Evolutionary conservation across 345 rosid genomes (phyloP), one percentile per base, ranked within the genome.

Genomic region (Turnera subulata): DNA sequence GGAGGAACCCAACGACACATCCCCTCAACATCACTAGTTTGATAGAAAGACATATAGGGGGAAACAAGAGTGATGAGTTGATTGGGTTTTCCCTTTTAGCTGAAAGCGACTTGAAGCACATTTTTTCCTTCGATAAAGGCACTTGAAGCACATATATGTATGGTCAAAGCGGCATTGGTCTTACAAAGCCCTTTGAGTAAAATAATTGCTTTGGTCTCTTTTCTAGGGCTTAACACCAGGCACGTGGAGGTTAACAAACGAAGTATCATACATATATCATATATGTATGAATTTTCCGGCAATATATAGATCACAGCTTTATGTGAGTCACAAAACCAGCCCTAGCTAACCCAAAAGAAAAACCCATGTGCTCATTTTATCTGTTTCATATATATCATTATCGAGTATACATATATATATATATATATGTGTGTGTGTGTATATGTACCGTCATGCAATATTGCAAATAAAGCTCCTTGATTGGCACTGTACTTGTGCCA

Each of bases 91-190:
- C n/a, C 16, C n/a, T 42, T 42, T 42, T 42, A 15, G 45, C n/a
- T 58, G 45, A 42, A 42, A 42, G n/a, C 78, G 89, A 86, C 87
- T 12, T 58, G 16, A 19, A 4, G 44, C 43, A 23, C 50, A 44
- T 42, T 0, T 13, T 8, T 42, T 42, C 7, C n/a, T 42, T 10
- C 4, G 45, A 37, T 37, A 7, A 37, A 37, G 8, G 13, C 8
- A 37, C 0, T 7, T 1, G 8, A 37, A 13, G 13, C 40, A 2
- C 13, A 35, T 11, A 6, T 2, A 37, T 7, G 8, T 37, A 7
- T 37, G 40, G 40, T 37, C 0, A 16, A 11, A 16, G 45, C 3
- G 11, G n/a, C 73, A 66, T 55, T 62, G 45, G 42, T 38, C 32
- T 64, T 45, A 46, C 59, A 51, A 35, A 5, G 13, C 22, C 14